phyloP scores from a whole-genome alignment of 1,139 yeast genomes.

The Fermentozyma sake region DNA sequence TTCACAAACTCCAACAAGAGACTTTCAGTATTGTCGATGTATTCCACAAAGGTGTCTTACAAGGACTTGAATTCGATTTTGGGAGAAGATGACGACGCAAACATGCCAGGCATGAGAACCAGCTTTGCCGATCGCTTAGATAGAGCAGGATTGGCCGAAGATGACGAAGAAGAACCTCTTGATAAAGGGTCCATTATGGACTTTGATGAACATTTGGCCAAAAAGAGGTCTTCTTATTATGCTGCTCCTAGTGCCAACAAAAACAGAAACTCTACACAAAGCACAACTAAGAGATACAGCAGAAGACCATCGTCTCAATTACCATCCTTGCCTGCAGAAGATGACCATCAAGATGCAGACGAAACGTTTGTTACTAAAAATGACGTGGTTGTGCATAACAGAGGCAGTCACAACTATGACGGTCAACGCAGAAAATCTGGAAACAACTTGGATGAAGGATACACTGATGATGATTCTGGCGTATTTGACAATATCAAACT shows the following conservation, averaged over 20 bases:
- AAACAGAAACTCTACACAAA: slow-evolving; percentile 17
- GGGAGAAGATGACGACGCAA: slow-evolving; percentile 20
- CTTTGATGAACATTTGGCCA: slow-evolving; percentile 40
- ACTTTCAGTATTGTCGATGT: slow-evolving; percentile 62
- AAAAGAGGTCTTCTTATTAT: slow-evolving; percentile 37
- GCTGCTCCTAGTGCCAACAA: slow-evolving; percentile 13
- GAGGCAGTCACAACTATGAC: slow-evolving; percentile 10
- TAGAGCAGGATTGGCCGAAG: slow-evolving; percentile 28
- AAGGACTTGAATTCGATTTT: slow-evolving; percentile 56
- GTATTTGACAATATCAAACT: slow-evolving; percentile 44
- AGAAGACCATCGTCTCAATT: slow-evolving; percentile 30
- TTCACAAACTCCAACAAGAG: slow-evolving; percentile 63
- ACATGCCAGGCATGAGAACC: slow-evolving; percentile 33
- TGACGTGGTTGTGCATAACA: slow-evolving; percentile 20
- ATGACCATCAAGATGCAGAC: slow-evolving; percentile 12
- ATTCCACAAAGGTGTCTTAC: slow-evolving; percentile 64
- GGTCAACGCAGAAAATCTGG: slow-evolving; percentile 2
- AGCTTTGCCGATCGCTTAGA: slow-evolving; percentile 44
- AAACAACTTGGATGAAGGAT: slow-evolving; percentile 12
- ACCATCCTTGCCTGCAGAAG: slow-evolving; percentile 28
- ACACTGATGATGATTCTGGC: slow-evolving; percentile 22
- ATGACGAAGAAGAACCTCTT: slow-evolving; percentile 28
- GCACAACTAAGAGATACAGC: slow-evolving; percentile 16
- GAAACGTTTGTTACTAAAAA: slow-evolving; percentile 36
- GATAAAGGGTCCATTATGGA: slow-evolving; percentile 40